Percentiles rank a stretch among this genome's conserved stretches.
These are phyloP conservation scores for Talaromyces islandicus DNA, from an alignment of 2,329 filamentous ascomycete genomes.

Conservation along the genomic window DNA sequence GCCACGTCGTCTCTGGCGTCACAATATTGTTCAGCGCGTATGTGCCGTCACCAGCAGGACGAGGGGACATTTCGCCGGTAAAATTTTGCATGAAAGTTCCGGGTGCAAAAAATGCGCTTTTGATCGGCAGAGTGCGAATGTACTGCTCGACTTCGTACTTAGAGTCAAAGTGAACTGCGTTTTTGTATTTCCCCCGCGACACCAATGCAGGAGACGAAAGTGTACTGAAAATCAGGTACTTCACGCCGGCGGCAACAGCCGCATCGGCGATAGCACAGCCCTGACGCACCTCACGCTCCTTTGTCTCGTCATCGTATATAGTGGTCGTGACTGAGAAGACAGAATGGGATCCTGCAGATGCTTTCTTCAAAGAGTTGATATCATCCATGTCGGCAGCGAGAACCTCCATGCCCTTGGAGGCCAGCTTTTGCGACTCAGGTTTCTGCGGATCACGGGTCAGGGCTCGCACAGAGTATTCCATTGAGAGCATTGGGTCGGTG, in stretches of 20 bases:
- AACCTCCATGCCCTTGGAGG: constrained; percentile 45
- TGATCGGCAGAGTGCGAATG: constrained; percentile 44
- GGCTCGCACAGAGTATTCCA: constrained; percentile 48
- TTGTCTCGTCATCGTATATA: constrained; percentile 18
- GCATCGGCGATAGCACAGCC: constrained; percentile 23
- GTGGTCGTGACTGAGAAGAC: constrained; percentile 49
- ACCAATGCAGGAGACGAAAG: constrained; percentile 18
- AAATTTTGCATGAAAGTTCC: constrained; percentile 53
- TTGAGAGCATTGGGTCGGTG: constrained; percentile 37
- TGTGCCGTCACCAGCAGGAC: constrained; percentile 18
- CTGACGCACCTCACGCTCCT: constrained; percentile 19
- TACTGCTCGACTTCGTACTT: constrained; percentile 54
- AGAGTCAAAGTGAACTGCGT: constrained; percentile 49
- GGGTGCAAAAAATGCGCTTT: constrained; percentile 49
- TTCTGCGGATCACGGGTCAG: constrained; percentile 48
- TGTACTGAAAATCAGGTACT: constrained; percentile 28
- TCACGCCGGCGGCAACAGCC: constrained; percentile 19
- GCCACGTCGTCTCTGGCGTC: constrained; percentile 19
- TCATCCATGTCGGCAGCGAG: constrained; percentile 49
- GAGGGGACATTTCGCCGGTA: constrained; percentile 15
- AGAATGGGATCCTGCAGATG: constrained; percentile 42
- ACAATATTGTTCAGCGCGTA: constrained; percentile 19
- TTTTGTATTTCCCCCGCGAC: constrained; percentile 25
- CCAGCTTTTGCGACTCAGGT: constrained; percentile 40
- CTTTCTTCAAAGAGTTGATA: constrained; percentile 38